Evolutionary conservation across 2,329 filamentous ascomycete genomes (phyloP), one percentile per base, ranked within the genome.

Genomic region (Fusarium luffae): DNA sequence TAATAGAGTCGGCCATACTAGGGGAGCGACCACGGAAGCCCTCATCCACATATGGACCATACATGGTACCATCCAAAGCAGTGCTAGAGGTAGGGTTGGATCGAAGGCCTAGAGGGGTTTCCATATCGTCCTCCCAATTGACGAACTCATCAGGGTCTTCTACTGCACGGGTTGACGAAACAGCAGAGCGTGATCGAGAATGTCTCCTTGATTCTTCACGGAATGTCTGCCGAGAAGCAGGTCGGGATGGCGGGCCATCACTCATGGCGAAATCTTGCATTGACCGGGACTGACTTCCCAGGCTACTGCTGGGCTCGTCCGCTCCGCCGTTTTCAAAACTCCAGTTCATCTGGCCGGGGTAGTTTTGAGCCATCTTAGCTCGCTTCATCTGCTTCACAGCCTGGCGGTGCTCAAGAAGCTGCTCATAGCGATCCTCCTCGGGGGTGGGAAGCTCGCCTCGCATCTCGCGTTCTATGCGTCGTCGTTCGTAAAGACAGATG

Each of bases 401-500:
- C 41, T 88, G 86, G 11, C 88, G 86, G 66, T 86, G 85, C 70
- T 90, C 85, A 23, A 89, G 81, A 25, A 89, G 81, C 71, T 87
- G 85, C 55, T 87, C 82, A 76, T 89, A 89, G 41, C 86, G 84
- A 68, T 90, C 84, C 78, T 91, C 86, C 76, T 89, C 88, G 68
- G 84, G 82, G 40, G 85, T 85, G 71, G 86, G 84, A n/a, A 84
- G 80, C 67, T 90, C 85, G 56, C 88, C 88, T 34, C 82, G 84
- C 77, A 89, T 87, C 75, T 93, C 92, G 54, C 89, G 88, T 77
- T 97, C 92, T 71, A 96, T 88, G 58, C 94, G 89, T 62, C 89
- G 86, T 73, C 93, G 92, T 78, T 99, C 96, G 74, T 94, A 90
- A 32, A 90, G 85, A 73, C 93, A 93, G 69, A 98, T 92, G 75